Evolutionary conservation across 106 monocot species (phyloP), one percentile per base, ranked within the genome.

Genomic region (Cymbidium sinense): DNA sequence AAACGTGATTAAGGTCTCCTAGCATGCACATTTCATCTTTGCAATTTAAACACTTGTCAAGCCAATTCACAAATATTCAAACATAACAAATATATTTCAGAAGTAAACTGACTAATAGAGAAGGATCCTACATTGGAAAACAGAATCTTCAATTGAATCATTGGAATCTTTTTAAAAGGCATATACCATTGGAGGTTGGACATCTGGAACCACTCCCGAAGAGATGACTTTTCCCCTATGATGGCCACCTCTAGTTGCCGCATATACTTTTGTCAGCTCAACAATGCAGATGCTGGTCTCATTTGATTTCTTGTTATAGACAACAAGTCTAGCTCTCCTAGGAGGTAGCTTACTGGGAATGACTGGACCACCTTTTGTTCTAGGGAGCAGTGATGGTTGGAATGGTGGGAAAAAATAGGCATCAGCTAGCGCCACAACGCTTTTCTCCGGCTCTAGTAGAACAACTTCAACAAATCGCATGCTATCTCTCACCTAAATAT

Each of bases 361-460:
- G 33, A 94, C 76, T 44, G 94, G 90, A 65, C 88, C 92, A 69
- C 94, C 92, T 84, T 99, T 94, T 25, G 88, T 78, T n/a, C n/a
- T n/a, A n/a, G n/a, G n/a, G n/a, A n/a, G n/a, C n/a, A n/a, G n/a
- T n/a, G n/a, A n/a, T n/a, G 98, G 92, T 83, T 99, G 98, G 81
- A 99, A 99, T 70, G 98, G 98, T 31, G 98, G 98, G 75, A 99
- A 99, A 70, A 94, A 99, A 76, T 98, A 99, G 29, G 98, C 98
- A 87, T 99, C 94, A 43, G 98, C 98, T 54, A 99, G 83, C n/a
- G n/a, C 98, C 44, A 99, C 98, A 75, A 99, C 81, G 54, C 64
- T 82, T 58, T 99, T 99, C 34, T 94, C 98, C 64, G 94, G 94
- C 58, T 99, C 98, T 82, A 92, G 39, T 37, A 99, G 83, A 77